Percentiles rank a stretch among this genome's conserved stretches.
phyloP scores from a whole-genome alignment of 1,284 basidiomycete genomes.

The Boletellus deceptivus region DNA sequence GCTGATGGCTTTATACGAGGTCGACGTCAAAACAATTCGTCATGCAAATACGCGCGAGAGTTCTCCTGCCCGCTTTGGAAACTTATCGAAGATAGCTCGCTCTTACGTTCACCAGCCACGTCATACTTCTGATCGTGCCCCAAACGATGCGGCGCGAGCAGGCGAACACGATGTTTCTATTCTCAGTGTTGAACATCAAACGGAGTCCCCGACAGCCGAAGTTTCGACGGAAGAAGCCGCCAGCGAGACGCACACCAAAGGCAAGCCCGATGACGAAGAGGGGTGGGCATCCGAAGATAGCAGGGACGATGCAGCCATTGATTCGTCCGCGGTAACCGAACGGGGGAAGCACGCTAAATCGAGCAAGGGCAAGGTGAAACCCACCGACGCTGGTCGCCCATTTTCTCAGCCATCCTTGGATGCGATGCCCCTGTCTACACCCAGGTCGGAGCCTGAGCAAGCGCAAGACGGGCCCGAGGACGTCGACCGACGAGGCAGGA shows the following conservation, averaged over 20 bases:
- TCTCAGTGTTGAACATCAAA: background rate
- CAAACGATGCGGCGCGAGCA: conserved; percentile 1
- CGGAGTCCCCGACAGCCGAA: background rate
- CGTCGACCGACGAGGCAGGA: conserved; percentile 27
- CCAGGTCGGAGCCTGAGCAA: conserved; percentile 6
- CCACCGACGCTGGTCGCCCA: conserved; percentile 9
- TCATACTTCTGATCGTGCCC: conserved; percentile 3
- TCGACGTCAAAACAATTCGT: conserved; percentile 27
- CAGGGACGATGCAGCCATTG: background rate
- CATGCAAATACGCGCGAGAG: conserved; percentile 14
- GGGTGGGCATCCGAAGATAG: conserved; percentile 26
- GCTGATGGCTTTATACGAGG: conserved; percentile 22
- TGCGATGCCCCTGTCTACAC: background rate
- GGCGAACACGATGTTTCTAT: background rate
- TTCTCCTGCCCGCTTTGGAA: conserved; percentile 1
- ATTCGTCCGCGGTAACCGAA: conserved; percentile 1
- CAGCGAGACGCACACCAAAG: conserved; percentile 2
- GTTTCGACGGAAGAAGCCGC: background rate
- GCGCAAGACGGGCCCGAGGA: conserved; percentile 7
- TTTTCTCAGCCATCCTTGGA: conserved; percentile 5
- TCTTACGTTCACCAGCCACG: conserved; percentile 13
- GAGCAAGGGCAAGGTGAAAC: conserved; percentile 17
- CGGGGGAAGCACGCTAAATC: conserved; percentile 18
- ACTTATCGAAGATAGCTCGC: background rate
- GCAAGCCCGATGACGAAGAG: conserved; percentile 20